Base-by-base conservation (phyloP, 495 filamentous ascomycete species). In the Talaromyces liani region DNA sequence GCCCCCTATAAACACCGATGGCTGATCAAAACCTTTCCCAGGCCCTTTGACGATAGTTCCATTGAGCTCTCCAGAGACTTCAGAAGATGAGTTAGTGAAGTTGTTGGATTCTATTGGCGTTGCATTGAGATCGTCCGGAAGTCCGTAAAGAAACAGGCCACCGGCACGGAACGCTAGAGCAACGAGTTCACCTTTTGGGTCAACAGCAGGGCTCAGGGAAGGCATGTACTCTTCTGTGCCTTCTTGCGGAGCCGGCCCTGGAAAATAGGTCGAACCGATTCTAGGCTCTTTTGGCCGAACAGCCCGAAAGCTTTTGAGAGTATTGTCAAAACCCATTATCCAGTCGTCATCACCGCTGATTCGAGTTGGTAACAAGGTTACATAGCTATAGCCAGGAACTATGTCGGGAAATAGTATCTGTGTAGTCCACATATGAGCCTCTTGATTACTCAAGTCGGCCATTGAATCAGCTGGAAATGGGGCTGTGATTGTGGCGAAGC, bases 351-450 rank as follows among this genome's bases (percentile, higher is more conserved):
- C 91, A 41, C 85, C 85, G 61, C 89, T 84, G n/a, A 83, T 82
- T 34, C 86, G 83, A 65, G 84, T 79, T 39, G 90, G 85, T 2
- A 95, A 75, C 20, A 93, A 68, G 2, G 87, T 87, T 45, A 89
- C 91, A 73, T 93, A 88, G 61, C 87, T 91, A 64, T 88, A 92
- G 41, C 88, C 87, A 45, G 83, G 81, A 60, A 86, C 91, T 20
- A 83, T 86, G 62, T 92, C 89, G 0, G 91, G 91, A 58, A 95
- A 95, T 0, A 95, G 76, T 29, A 95, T 92, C 47, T 93, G 92
- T 1, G 91, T 92, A 51, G 91, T 95, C 91, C 91, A 95, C 69
- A 93, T 80, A 6, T 86, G 87, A 68, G 88, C 89, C 45, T 93
- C 82, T 61, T 86, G 80, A 54, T 79, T 77, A 10, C 67, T 69